Evolutionary conservation across 768 basidiomycete genomes (phyloP).

Genomic region (Psilocybe cubensis): DNA sequence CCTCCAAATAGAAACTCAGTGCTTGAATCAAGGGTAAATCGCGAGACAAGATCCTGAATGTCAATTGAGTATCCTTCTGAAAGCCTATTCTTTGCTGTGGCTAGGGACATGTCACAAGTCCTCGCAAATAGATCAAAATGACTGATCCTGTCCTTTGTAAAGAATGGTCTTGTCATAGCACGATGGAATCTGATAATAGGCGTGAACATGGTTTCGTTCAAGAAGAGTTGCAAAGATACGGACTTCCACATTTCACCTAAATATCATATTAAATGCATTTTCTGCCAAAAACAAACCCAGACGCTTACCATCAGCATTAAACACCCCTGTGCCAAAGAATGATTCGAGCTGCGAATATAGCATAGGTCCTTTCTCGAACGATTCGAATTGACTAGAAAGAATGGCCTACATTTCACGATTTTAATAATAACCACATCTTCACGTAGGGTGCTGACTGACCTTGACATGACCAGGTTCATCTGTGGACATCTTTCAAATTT

Average conservation of each 20-base stretch:
- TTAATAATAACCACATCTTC: not conserved
- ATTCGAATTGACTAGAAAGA: constrained; percentile 51
- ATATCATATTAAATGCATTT: not conserved
- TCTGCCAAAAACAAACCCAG: not conserved
- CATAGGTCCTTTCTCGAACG: constrained; percentile 44
- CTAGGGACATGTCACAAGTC: constrained; percentile 52
- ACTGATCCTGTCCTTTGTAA: constrained; percentile 60
- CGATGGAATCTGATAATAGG: constrained; percentile 55
- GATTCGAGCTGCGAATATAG: constrained; percentile 24
- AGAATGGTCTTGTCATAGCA: constrained; percentile 72
- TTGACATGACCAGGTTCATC: constrained; percentile 51
- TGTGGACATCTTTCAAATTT: constrained; percentile 38
- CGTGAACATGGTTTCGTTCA: not conserved
- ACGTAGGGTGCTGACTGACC: constrained; percentile 14
- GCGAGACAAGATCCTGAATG: constrained; percentile 53
- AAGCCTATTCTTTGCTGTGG: constrained; percentile 46
- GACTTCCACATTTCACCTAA: constrained; percentile 76
- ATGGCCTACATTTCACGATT: constrained; percentile 32
- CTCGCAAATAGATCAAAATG: constrained; percentile 67
- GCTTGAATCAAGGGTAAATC: constrained; percentile 70
- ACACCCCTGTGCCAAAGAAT: constrained; percentile 59
- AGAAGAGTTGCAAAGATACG: constrained; percentile 12
- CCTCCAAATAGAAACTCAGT: constrained; percentile 63
- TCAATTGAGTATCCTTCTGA: constrained; percentile 54
- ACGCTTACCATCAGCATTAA: constrained; percentile 57